phyloP scores from a whole-genome alignment of 1,284 basidiomycete species.

The Cronartium quercuum region DNA sequence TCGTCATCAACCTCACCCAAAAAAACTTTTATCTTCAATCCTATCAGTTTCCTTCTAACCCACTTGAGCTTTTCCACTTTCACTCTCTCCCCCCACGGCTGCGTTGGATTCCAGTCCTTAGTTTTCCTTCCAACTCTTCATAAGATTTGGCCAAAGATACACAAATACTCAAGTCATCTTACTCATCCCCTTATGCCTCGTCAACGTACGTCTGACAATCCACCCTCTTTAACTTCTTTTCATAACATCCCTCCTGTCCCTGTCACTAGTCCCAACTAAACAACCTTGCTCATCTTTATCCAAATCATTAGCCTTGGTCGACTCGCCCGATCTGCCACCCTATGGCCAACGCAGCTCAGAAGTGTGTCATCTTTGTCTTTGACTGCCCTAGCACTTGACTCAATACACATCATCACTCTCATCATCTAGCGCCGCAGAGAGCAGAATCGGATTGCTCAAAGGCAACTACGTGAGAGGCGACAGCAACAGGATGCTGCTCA shows the following conservation, averaged over 20 bases:
- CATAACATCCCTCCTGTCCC: background rate
- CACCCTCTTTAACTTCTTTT: background rate
- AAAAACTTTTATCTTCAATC: no score
- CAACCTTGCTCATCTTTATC: no score
- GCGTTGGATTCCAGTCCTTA: no score
- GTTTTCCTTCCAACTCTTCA: background rate
- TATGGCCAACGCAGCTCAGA: slow-evolving; percentile 39
- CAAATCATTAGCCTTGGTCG: slow-evolving; percentile 23
- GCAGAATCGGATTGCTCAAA: slow-evolving; percentile 36
- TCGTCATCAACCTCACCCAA: background rate
- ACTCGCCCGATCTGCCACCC: slow-evolving; percentile 34
- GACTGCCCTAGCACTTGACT: background rate
- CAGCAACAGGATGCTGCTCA: slow-evolving; percentile 38
- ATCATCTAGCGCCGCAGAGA: slow-evolving; percentile 31
- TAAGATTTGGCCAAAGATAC: background rate
- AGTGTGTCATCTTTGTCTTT: background rate
- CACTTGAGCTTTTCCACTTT: background rate
- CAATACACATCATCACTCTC: background rate
- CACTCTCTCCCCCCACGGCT: background rate
- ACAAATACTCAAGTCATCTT: slow-evolving; percentile 1
- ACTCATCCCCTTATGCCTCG: background rate
- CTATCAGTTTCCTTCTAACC: background rate
- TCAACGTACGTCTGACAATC: background rate
- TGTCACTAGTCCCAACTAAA: no score
- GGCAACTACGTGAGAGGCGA: slow-evolving; percentile 34